Evolutionary conservation across 495 filamentous ascomycete species (phyloP).

Genomic region (Penicillium robsamsonii): DNA sequence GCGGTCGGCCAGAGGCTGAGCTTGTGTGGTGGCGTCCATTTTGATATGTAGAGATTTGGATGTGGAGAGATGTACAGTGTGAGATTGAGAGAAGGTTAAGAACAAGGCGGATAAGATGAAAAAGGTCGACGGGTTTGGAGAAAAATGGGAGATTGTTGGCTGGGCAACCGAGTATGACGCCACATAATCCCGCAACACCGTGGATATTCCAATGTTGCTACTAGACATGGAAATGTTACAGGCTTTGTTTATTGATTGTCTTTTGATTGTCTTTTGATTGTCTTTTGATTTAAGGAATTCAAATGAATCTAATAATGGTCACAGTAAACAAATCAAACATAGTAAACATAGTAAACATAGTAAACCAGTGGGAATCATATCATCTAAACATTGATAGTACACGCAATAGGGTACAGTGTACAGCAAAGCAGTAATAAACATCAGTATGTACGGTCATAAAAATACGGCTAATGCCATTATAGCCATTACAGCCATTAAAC

Average conservation of each 20-base stretch:
- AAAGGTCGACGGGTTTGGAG: constrained; percentile 27
- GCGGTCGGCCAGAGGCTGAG: constrained; percentile 43
- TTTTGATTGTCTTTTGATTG: not conserved
- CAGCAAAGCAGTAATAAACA: constrained; percentile 4
- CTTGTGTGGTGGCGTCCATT: constrained; percentile 39
- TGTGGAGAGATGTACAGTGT: constrained; percentile 2
- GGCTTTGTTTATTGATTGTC: not conserved
- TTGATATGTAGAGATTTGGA: constrained; percentile 10
- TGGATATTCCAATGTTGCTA: too few relatives aligned
- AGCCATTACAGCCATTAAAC: not conserved
- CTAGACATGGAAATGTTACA: not conserved
- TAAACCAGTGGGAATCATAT: constrained; percentile 16
- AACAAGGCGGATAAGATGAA: constrained; percentile 30
- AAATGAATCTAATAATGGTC: not conserved
- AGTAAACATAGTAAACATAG: not conserved
- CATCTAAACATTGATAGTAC: constrained; percentile 4
- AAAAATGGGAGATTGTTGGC: constrained; percentile 47
- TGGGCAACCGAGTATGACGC: constrained; percentile 36
- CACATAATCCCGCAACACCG: not conserved
- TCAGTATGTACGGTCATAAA: not conserved
- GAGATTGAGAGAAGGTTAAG: constrained; percentile 5
- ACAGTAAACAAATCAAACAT: not conserved
- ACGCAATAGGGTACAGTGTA: constrained; percentile 8
- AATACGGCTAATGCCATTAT: not conserved
- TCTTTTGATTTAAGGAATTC: not conserved